These are phyloP conservation scores for Trifolium subterraneum DNA, from an alignment of 306 rosid genomes.

Conservation along the genomic window DNA sequence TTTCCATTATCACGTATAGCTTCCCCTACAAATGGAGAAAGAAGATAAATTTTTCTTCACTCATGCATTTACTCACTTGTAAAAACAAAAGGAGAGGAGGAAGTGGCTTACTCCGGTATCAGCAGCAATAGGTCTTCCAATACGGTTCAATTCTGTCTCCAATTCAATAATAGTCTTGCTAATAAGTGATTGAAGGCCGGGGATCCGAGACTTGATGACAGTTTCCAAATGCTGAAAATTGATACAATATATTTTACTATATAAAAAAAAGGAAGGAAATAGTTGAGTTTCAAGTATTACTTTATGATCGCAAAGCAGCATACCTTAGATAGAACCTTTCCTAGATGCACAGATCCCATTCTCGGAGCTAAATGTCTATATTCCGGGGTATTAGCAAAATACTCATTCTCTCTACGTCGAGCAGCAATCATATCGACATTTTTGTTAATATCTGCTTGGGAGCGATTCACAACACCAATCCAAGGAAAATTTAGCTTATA, in stretches of 20 bases:
- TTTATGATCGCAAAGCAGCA: slow-evolving; percentile 19
- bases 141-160: slow-evolving; percentile 86
- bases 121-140: slow-evolving; percentile 90
- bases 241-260: slow-evolving; percentile 3
- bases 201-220: slow-evolving; percentile 95
- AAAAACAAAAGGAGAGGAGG: neutral
- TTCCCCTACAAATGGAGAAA: slow-evolving; percentile 75
- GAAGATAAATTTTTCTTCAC: slow-evolving; percentile 1
- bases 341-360: slow-evolving; percentile 99
- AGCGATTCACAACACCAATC: slow-evolving; percentile 98
- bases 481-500: slow-evolving; percentile 88
- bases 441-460: slow-evolving; percentile 96
- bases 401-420: slow-evolving; percentile 89
- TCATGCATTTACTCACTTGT: slow-evolving; percentile 3
- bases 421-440: slow-evolving; percentile 99
- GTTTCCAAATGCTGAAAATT: slow-evolving; percentile 88
- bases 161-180: slow-evolving; percentile 85
- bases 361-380: slow-evolving; percentile 88
- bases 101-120: slow-evolving; percentile 85
- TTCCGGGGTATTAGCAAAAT: slow-evolving; percentile 77
- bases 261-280: slow-evolving; percentile 8
- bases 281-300: slow-evolving; percentile 28
- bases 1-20: slow-evolving; percentile 87
- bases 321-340: slow-evolving; percentile 95
- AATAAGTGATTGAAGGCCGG: slow-evolving; percentile 92